These are phyloP conservation scores for Cytospora chrysosperma DNA, from an alignment of 2,329 filamentous ascomycete genomes.

Conservation along the genomic window DNA sequence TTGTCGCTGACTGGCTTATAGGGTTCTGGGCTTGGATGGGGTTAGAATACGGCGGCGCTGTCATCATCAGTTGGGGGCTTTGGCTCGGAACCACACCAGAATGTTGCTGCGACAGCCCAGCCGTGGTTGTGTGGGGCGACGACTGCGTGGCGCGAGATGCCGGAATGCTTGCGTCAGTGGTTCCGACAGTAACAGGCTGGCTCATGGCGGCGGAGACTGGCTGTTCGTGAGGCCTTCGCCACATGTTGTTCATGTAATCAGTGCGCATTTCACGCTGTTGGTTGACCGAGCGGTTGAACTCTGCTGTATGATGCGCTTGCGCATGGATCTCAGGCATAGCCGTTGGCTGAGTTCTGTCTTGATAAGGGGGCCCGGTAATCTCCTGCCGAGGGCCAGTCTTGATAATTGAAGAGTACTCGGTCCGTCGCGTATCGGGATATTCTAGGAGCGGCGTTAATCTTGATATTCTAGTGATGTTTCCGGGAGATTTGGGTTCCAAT, in stretches of 20 bases:
- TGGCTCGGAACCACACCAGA: constrained; percentile 58
- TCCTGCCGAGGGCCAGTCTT: constrained; percentile 84
- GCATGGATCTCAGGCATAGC: constrained; percentile 76
- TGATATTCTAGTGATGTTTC: constrained; percentile 70
- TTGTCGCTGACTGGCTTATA: constrained; percentile 66
- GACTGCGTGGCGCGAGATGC: constrained; percentile 57
- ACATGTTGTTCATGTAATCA: constrained; percentile 78
- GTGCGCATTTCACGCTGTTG: constrained; percentile 75
- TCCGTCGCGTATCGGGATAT: constrained; percentile 71
- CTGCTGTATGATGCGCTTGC: constrained; percentile 83
- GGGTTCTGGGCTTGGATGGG: constrained; percentile 69
- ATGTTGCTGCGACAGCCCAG: constrained; percentile 50
- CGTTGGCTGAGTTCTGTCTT: constrained; percentile 78
- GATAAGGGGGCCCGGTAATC: constrained; percentile 81
- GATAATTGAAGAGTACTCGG: constrained; percentile 78
- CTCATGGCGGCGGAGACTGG: constrained; percentile 51
- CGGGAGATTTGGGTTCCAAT: constrained; percentile 57
- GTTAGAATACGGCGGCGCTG: constrained; percentile 65
- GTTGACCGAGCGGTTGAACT: constrained; percentile 84
- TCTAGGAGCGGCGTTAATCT: constrained; percentile 83
- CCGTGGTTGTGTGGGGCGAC: constrained; percentile 56
- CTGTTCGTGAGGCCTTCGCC: constrained; percentile 80
- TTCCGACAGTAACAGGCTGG: constrained; percentile 39
- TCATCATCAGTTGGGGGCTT: constrained; percentile 66
- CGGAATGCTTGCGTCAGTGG: constrained; percentile 44